Conservation (phyloP, 2,329 filamentous ascomycete genomes). For the Teratosphaeria gauchensis region DNA sequence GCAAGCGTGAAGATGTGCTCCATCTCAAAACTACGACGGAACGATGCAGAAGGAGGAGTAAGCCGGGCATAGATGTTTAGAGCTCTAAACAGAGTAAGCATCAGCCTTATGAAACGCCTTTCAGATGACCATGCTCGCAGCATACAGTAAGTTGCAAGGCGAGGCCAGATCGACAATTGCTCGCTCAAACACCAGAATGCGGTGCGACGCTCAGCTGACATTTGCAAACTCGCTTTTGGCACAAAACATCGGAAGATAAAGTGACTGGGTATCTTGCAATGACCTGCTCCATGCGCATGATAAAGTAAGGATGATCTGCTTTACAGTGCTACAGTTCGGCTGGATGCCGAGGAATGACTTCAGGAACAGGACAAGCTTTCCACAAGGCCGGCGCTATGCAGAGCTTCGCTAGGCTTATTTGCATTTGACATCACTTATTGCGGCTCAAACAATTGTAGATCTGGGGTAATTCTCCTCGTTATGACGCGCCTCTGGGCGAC, state of each 20-base stretch:
- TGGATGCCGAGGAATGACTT: neutral
- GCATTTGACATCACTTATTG: neutral
- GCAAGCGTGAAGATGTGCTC: neutral
- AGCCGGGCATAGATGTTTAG: neutral
- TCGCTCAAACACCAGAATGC: too few relatives aligned
- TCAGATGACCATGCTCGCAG: neutral
- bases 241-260: too few relatives aligned
- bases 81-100: neutral
- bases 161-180: too few relatives aligned
- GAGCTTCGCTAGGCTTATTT: neutral
- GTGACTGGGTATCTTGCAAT: too few relatives aligned
- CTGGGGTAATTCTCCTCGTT: neutral
- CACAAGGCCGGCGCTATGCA: neutral
- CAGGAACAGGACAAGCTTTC: neutral
- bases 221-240: too few relatives aligned
- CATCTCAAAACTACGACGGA: neutral
- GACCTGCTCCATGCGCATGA: too few relatives aligned
- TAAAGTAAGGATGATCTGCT: too few relatives aligned
- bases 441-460: neutral
- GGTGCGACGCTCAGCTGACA: too few relatives aligned
- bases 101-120: neutral
- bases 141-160: too few relatives aligned
- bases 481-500: neutral
- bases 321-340: neutral
- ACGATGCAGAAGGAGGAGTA: neutral